Evolutionary conservation across 2,329 filamentous ascomycete species (phyloP).

Genomic region (Berkeleyomyces rouxiae): DNA sequence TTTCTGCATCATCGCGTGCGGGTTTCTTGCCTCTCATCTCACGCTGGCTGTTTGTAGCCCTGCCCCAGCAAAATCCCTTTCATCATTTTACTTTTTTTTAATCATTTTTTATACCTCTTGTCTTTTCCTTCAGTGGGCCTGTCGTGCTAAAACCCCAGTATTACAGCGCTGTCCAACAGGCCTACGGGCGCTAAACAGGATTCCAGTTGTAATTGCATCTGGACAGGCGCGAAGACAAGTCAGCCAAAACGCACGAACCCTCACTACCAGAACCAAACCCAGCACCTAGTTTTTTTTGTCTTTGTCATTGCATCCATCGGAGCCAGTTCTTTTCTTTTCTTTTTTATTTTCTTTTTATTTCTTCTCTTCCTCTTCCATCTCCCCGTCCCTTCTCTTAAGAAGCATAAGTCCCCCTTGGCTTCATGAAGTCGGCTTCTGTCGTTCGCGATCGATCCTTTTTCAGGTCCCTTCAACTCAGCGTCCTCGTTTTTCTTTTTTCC

Average conservation of each 20-base stretch:
- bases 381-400: conserved; percentile 9
- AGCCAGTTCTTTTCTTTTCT: not conserved
- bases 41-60: not conserved
- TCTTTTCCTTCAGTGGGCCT: not conserved
- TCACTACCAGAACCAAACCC: not conserved
- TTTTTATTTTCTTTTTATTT: not conserved
- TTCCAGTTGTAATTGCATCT: too few relatives aligned
- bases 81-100: conserved; percentile 5
- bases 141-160: too few relatives aligned
- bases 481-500: not conserved
- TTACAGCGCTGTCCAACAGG: too few relatives aligned
- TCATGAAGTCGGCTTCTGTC: conserved; percentile 3
- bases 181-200: too few relatives aligned
- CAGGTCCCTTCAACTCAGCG: conserved; percentile 8
- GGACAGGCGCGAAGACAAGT: too few relatives aligned
- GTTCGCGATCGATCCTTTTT: conserved; percentile 12
- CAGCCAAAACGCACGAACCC: too few relatives aligned
- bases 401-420: conserved; percentile 9
- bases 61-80: conserved; percentile 8
- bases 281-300: not conserved
- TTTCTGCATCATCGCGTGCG: not conserved
- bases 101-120: not conserved
- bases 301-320: not conserved
- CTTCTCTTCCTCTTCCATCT: not conserved
- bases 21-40: not conserved